Evolutionary conservation across 2,329 filamentous ascomycete species (phyloP).

Genomic region (Plenodomus tracheiphilus): DNA sequence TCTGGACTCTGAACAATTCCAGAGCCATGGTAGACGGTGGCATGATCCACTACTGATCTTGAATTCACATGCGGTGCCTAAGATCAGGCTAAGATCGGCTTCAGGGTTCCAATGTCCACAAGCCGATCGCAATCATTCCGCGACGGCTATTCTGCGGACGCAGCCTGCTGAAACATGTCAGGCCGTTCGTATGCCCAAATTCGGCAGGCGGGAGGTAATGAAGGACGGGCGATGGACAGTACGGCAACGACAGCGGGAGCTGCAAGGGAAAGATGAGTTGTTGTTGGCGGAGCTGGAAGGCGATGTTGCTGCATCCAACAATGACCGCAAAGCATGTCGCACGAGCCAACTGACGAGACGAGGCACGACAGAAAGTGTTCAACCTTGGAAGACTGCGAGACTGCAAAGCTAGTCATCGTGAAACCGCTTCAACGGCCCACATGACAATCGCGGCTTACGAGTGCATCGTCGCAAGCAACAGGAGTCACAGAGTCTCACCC

Average conservation of each 20-base stretch:
- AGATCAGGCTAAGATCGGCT: neutral
- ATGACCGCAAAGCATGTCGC: neutral
- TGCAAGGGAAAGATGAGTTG: neutral
- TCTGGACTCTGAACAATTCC: neutral
- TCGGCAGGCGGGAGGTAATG: slow-evolving; percentile 7
- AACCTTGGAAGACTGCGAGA: slow-evolving; percentile 4
- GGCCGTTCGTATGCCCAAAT: slow-evolving; percentile 10
- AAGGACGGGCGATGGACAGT: slow-evolving; percentile 3
- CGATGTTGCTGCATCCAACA: slow-evolving; percentile 5
- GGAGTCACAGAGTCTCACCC: slow-evolving; percentile 9
- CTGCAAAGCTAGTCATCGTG: slow-evolving; percentile 19
- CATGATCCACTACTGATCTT: neutral
- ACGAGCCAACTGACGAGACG: neutral
- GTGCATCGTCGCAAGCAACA: slow-evolving; percentile 12
- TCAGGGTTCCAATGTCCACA: neutral
- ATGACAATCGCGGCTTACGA: slow-evolving; percentile 16
- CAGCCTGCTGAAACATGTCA: slow-evolving; percentile 16
- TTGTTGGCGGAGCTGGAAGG: slow-evolving; percentile 7
- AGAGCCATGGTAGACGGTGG: neutral
- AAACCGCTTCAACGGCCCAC: slow-evolving; percentile 17
- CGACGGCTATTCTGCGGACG: slow-evolving; percentile 7
- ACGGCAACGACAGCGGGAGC: slow-evolving; percentile 1
- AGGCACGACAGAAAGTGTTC: slow-evolving; percentile 5
- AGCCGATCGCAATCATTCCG: slow-evolving; percentile 7
- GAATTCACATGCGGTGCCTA: neutral